A percentile compares a stretch with the other conserved stretches of the same genome.
Conservation (phyloP, 345 rosid genomes). For the Melastoma malabathricum region DNA sequence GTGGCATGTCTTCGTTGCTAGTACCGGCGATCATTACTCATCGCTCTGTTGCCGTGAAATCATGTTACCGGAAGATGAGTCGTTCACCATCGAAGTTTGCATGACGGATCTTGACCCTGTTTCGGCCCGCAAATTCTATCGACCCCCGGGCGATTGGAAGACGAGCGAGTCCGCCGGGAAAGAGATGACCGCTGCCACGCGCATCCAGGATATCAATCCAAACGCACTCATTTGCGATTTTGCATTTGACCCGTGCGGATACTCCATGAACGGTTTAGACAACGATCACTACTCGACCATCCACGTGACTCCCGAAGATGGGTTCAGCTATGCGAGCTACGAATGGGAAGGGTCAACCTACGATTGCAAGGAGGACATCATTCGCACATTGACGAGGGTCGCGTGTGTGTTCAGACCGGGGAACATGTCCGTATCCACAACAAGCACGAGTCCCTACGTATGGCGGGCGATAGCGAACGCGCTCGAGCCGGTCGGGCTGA, state of each 20-base stretch:
- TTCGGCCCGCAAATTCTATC: slow-evolving; percentile 45
- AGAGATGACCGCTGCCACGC: slow-evolving; percentile 67
- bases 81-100: slow-evolving; percentile 62
- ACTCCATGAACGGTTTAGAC: slow-evolving; percentile 88
- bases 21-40: slow-evolving; percentile 17
- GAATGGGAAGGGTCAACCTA: slow-evolving; percentile 59
- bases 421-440: slow-evolving; percentile 48
- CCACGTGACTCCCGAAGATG: slow-evolving; percentile 94
- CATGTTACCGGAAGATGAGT: not conserved
- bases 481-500: slow-evolving; percentile 49
- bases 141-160: slow-evolving; percentile 23
- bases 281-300: slow-evolving; percentile 84
- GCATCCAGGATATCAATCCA: slow-evolving; percentile 47
- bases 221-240: slow-evolving; percentile 61
- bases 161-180: slow-evolving; percentile 48
- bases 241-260: slow-evolving; percentile 88
- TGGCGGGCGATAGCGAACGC: slow-evolving; percentile 49
- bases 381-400: slow-evolving; percentile 36
- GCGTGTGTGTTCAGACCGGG: slow-evolving; percentile 67
- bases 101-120: slow-evolving; percentile 79
- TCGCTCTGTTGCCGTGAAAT: not conserved
- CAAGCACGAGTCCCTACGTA: slow-evolving; percentile 37
- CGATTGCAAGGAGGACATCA: slow-evolving; percentile 38
- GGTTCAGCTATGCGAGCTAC: slow-evolving; percentile 82
- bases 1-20: slow-evolving; percentile 77